A percentile compares a stretch with the other conserved stretches of the same genome.
These are phyloP conservation scores for Anthracocystis panici-leucophaei DNA, from an alignment of 1,284 basidiomycete species.

Conservation along the genomic window DNA sequence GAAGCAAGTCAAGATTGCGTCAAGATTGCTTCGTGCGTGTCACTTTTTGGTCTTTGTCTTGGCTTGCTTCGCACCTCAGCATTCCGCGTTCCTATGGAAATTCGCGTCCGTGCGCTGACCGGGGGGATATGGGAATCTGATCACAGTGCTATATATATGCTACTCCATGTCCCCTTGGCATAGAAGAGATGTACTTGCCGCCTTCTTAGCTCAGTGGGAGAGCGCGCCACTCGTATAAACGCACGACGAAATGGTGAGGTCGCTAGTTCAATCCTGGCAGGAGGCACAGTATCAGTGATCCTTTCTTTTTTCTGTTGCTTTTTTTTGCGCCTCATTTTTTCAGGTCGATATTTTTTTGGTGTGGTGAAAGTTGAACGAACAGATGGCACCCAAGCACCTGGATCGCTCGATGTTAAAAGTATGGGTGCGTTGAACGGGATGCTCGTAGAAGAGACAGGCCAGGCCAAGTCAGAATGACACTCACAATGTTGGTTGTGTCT, in stretches of 20 bases:
- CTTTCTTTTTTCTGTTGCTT: constrained; percentile 2
- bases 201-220: constrained; percentile 53
- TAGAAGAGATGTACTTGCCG: not conserved
- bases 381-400: too few species aligned
- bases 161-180: not conserved
- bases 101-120: not conserved
- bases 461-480: too few species aligned
- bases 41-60: not conserved
- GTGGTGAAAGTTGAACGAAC: not conserved
- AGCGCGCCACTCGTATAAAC: constrained; percentile 48
- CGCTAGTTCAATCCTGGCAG: constrained; percentile 54
- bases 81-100: not conserved
- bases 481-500: too few species aligned
- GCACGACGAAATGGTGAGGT: constrained; percentile 39
- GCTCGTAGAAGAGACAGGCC: too few species aligned
- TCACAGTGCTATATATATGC: constrained; percentile 18
- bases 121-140: too few species aligned
- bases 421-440: too few species aligned
- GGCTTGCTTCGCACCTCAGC: not conserved
- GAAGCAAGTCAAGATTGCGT: not conserved
- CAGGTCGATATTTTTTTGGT: not conserved
- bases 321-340: not conserved
- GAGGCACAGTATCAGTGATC: constrained; percentile 13
- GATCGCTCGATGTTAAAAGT: too few species aligned
- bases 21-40: not conserved